A percentile compares a stretch with the other conserved stretches of the same genome.
These are phyloP conservation scores for Talaromyces sp. DNA, from an alignment of 2,329 filamentous ascomycete genomes.

Conservation along the genomic window DNA sequence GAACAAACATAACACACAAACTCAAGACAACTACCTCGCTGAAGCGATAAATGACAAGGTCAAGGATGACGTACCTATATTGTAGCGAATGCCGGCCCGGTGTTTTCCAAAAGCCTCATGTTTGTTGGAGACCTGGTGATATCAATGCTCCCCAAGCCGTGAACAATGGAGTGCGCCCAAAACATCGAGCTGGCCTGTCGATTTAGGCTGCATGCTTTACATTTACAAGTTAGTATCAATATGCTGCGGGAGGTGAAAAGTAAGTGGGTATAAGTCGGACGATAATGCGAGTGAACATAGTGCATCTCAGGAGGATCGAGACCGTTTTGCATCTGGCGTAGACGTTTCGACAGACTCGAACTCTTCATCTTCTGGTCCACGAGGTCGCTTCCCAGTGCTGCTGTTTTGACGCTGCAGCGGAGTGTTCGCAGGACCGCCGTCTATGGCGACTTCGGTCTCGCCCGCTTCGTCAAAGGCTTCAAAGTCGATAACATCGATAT, in stretches of 20 bases:
- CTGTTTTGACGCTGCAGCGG: slow-evolving; percentile 15
- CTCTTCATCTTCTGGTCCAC: slow-evolving; percentile 31
- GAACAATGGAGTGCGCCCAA: background rate
- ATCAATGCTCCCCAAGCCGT: background rate
- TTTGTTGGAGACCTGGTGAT: background rate
- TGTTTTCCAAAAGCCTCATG: background rate
- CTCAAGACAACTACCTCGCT: background rate
- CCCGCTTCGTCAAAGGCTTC: slow-evolving; percentile 35
- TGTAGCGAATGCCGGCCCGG: background rate
- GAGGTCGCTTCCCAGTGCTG: slow-evolving; percentile 29
- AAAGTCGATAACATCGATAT: slow-evolving; percentile 21
- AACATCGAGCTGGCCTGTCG: background rate
- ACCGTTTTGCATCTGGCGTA: slow-evolving; percentile 48
- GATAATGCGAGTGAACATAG: slow-evolving; percentile 2
- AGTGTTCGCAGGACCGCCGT: slow-evolving; percentile 17
- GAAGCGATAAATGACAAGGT: background rate
- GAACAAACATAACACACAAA: background rate
- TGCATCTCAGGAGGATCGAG: slow-evolving; percentile 41
- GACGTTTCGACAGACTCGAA: slow-evolving; percentile 22
- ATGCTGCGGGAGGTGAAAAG: background rate
- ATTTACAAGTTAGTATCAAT: background rate
- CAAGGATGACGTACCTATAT: slow-evolving; percentile 4
- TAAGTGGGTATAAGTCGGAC: background rate
- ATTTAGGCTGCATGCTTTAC: background rate
- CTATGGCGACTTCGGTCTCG: slow-evolving; percentile 21